Conservation (phyloP, 2,329 filamentous ascomycete species). For the Sphaerulina populicola region DNA sequence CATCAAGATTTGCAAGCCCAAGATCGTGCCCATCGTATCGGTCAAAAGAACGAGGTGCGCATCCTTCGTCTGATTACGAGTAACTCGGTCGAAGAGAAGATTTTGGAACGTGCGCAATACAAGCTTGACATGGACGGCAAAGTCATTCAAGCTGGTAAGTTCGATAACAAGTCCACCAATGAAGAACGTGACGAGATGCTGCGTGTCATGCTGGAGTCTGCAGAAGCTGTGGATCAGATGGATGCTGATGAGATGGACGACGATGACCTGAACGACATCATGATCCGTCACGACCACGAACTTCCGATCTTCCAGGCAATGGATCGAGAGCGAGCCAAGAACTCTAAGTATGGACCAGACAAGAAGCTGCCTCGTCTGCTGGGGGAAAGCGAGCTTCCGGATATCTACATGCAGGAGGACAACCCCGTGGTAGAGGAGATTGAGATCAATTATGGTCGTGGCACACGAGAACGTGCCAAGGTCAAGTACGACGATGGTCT, state of each 20-base stretch:
- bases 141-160: conserved; percentile 97
- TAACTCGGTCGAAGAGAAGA: conserved; percentile 97
- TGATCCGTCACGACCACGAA: conserved; percentile 80
- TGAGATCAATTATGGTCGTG: conserved; percentile 72
- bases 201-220: conserved; percentile 80
- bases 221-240: conserved; percentile 58
- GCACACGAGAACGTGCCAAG: conserved; percentile 86
- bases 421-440: conserved; percentile 71
- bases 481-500: conserved; percentile 95
- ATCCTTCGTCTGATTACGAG: conserved; percentile 93
- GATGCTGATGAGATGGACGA: conserved; percentile 98
- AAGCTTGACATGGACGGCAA: conserved; percentile 99
- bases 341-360: conserved; percentile 62
- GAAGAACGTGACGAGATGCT: conserved; percentile 97
- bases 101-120: conserved; percentile 89
- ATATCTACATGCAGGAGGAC: conserved; percentile 85
- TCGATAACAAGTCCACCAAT: conserved; percentile 98
- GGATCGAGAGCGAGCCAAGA: conserved; percentile 63
- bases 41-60: conserved; percentile 98
- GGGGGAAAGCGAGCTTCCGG: conserved; percentile 77
- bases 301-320: conserved; percentile 69
- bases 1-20: conserved; percentile 98
- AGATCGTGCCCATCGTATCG: conserved; percentile 99
- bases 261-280: conserved; percentile 89
- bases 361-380: conserved; percentile 71